phyloP scores from a whole-genome alignment of 1,284 basidiomycete species.

The Rhodofomes roseus region DNA sequence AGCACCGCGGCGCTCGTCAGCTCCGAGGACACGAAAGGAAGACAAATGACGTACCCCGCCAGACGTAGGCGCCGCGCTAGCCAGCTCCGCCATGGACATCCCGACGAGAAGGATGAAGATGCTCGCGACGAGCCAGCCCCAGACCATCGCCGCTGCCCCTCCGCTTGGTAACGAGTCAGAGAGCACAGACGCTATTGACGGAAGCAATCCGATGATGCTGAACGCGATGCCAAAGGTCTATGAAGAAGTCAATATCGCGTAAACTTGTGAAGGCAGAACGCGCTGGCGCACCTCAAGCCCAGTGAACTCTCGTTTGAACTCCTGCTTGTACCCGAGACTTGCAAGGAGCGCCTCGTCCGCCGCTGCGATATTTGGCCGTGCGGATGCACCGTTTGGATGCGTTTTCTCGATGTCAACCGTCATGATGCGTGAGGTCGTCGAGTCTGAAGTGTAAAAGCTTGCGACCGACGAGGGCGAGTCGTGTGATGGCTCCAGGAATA shows the following conservation, averaged over 20 bases:
- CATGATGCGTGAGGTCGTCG: not conserved
- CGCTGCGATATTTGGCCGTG: constrained; percentile 1
- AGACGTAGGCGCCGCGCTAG: constrained; percentile 68
- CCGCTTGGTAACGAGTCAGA: constrained; percentile 76
- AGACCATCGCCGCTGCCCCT: constrained; percentile 78
- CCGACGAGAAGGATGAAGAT: constrained; percentile 60
- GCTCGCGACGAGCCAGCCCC: constrained; percentile 64
- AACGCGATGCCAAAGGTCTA: constrained; percentile 69
- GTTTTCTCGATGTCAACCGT: not conserved
- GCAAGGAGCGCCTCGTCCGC: constrained; percentile 36
- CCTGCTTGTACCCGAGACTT: constrained; percentile 64
- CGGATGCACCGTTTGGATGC: not conserved
- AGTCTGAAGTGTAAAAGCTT: not conserved
- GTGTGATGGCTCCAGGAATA: not conserved
- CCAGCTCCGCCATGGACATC: constrained; percentile 68
- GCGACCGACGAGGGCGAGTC: not conserved
- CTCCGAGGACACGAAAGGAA: too few relatives aligned
- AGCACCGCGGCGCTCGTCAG: too few relatives aligned
- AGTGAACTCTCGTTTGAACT: constrained; percentile 57
- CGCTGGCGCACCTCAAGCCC: constrained; percentile 34
- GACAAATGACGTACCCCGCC: too few relatives aligned
- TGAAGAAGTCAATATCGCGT: constrained; percentile 50
- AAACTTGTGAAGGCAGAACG: too few relatives aligned
- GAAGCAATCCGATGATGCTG: constrained; percentile 56
- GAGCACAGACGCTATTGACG: constrained; percentile 51